Evolutionary conservation across 2,329 filamentous ascomycete genomes (phyloP), one percentile per base, ranked within the genome.

Genomic region (Exophiala dermatitidis): DNA sequence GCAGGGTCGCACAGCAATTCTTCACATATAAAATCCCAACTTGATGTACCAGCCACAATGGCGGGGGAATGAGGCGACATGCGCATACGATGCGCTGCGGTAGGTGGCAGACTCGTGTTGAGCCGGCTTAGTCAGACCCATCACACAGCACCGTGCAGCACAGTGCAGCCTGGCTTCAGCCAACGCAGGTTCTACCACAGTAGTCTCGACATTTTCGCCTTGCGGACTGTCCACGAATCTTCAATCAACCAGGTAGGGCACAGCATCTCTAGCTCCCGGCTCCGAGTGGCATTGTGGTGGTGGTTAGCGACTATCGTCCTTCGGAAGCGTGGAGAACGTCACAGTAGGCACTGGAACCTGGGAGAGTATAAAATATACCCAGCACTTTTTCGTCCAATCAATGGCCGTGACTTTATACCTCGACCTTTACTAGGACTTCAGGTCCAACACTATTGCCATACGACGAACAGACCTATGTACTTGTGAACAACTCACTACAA

Each of bases 261-360:
- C 19, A 19, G 19, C 19, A 19, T 19, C 19, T 19, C 19, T 19
- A 19, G 19, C 19, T 19, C 19, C 19, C 19, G 19, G 19, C 19
- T 19, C 19, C 19, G 19, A 19, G 19, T 19, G 19, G 19, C 19
- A 19, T 19, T 10, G 5, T 34, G 33, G 19, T 5, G 36, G 36
- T 38, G 4, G 36, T 4, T 29, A 26, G 5, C 5, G 12, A 26
- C 45, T 37, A 28, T 26, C 8, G 29, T 8, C 36, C 3, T 3
- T 42, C 54, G 47, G 59, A 61, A 59, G 4, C 40, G 26, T 45
- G 33, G 38, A 52, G 57, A 61, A 59, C 6, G 8, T 40, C 9
- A 45, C 28, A 48, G 59, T 54, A 57, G 49, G 50, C 53, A 30
- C 59, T 59, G 46, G 54, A 61, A 50, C 10, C 26, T 47, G 29